A percentile compares a stretch with the other conserved stretches of the same genome.
Evolutionary conservation across 805 yeast species (phyloP).

Genomic region (Yarrowia sp.): DNA sequence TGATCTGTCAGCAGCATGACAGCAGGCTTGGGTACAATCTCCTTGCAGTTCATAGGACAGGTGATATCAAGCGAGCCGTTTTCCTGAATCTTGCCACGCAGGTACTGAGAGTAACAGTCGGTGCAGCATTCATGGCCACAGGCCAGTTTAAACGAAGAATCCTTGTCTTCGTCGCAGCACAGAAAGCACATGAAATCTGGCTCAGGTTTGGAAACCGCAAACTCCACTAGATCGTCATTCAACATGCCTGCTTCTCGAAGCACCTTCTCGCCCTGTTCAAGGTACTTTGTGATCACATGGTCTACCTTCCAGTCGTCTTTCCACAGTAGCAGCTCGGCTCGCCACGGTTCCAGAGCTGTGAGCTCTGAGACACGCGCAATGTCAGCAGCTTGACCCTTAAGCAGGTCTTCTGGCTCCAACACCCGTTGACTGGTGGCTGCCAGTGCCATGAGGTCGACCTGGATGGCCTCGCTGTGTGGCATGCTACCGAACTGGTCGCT

Average conservation of each 20-base stretch:
- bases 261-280: not conserved
- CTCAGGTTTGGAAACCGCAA: conserved; percentile 29
- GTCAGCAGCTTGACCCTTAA: not conserved
- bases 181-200: conserved; percentile 52
- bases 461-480: conserved; percentile 7
- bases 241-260: conserved; percentile 29
- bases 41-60: conserved; percentile 60
- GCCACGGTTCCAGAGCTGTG: conserved; percentile 15
- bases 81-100: conserved; percentile 43
- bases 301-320: conserved; percentile 24
- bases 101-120: conserved; percentile 63
- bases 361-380: not conserved
- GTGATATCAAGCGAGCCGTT: conserved; percentile 44
- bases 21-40: conserved; percentile 38
- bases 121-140: conserved; percentile 74
- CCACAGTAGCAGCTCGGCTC: conserved; percentile 14
- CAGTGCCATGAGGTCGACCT: not conserved
- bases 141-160: conserved; percentile 48
- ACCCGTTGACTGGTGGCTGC: not conserved
- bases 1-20: conserved; percentile 41
- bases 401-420: not conserved
- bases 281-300: conserved; percentile 20
- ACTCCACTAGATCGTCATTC: conserved; percentile 28
- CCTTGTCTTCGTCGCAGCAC: conserved; percentile 60
- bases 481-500: not conserved